Evolutionary conservation across 2,329 filamentous ascomycete genomes (phyloP).

Genomic region (Aureobasidium sp.): DNA sequence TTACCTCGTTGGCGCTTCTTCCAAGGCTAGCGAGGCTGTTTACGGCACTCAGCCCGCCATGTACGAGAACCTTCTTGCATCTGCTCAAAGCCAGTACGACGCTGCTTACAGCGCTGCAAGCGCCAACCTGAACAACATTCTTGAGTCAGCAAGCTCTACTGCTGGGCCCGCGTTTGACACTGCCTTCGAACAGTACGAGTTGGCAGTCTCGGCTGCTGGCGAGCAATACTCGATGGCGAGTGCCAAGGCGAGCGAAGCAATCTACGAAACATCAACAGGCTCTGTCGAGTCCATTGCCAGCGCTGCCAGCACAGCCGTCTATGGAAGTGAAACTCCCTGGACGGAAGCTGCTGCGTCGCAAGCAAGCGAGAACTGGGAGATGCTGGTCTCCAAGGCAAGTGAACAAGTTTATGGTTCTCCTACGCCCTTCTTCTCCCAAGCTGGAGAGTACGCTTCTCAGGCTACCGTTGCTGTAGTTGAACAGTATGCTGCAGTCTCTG

Average conservation of each 20-base stretch:
- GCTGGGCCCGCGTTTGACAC: conserved; percentile 21
- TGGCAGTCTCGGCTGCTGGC: conserved; percentile 23
- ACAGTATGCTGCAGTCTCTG: conserved; percentile 62
- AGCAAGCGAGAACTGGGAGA: conserved; percentile 55
- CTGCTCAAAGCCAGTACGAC: conserved; percentile 41
- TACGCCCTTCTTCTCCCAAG: conserved; percentile 43
- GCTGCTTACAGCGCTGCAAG: conserved; percentile 26
- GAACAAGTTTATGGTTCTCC: conserved; percentile 61
- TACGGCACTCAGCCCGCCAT: conserved; percentile 50
- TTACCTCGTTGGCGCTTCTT: conserved; percentile 6
- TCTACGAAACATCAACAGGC: conserved; percentile 46
- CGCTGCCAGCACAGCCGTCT: conserved; percentile 36
- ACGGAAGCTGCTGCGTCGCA: conserved; percentile 47
- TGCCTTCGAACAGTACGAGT: conserved; percentile 23
- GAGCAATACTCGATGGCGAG: conserved; percentile 37
- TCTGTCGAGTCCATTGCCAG: conserved; percentile 46
- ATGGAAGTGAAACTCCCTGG: conserved; percentile 41
- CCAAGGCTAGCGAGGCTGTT: conserved; percentile 33
- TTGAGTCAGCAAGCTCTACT: conserved; percentile 19
- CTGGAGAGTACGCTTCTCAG: conserved; percentile 50
- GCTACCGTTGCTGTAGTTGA: conserved; percentile 51
- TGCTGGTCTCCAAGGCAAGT: conserved; percentile 55
- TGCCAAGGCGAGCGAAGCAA: conserved; percentile 38
- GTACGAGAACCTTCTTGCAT: conserved; percentile 63
- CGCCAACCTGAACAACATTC: conserved; percentile 21